Evolutionary conservation across 768 basidiomycete species (phyloP).

Genomic region (Tricholoma sp.): DNA sequence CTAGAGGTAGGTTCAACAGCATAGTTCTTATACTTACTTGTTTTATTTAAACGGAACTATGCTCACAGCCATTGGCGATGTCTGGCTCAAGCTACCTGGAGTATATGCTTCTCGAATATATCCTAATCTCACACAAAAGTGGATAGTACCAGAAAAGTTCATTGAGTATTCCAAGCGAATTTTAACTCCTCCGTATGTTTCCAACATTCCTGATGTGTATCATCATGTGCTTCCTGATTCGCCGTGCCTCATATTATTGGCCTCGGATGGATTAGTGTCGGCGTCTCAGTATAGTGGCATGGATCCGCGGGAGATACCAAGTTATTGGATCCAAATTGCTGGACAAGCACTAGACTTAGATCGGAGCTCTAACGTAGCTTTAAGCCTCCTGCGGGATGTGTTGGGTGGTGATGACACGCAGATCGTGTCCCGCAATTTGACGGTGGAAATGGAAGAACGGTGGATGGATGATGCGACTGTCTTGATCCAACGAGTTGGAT

Average conservation of each 20-base stretch:
- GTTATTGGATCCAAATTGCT: constrained; percentile 33
- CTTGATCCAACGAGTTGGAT: constrained; percentile 24
- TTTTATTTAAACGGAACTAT: not conserved
- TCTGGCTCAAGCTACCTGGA: constrained; percentile 45
- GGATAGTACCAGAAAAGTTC: constrained; percentile 29
- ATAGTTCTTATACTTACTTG: not conserved
- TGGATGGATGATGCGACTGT: constrained; percentile 63
- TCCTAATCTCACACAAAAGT: constrained; percentile 33
- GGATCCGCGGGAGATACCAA: constrained; percentile 21
- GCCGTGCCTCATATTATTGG: constrained; percentile 38
- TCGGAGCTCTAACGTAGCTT: constrained; percentile 28
- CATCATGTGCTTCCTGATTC: constrained; percentile 29
- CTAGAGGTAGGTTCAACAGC: constrained; percentile 35
- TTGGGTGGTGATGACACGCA: constrained; percentile 39
- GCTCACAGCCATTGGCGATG: constrained; percentile 46
- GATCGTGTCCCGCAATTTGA: constrained; percentile 39
- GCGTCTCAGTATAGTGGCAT: constrained; percentile 31
- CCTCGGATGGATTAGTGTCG: constrained; percentile 48
- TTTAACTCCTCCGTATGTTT: constrained; percentile 50
- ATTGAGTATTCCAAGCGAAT: constrained; percentile 39
- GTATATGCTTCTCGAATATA: constrained; percentile 44
- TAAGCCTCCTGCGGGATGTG: constrained; percentile 39
- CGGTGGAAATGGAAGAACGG: constrained; percentile 38
- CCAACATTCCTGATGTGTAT: constrained; percentile 36
- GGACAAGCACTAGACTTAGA: constrained; percentile 13